Evolutionary conservation across 306 rosid genomes (phyloP).

Genomic region (Macrotyloma uniflorum): DNA sequence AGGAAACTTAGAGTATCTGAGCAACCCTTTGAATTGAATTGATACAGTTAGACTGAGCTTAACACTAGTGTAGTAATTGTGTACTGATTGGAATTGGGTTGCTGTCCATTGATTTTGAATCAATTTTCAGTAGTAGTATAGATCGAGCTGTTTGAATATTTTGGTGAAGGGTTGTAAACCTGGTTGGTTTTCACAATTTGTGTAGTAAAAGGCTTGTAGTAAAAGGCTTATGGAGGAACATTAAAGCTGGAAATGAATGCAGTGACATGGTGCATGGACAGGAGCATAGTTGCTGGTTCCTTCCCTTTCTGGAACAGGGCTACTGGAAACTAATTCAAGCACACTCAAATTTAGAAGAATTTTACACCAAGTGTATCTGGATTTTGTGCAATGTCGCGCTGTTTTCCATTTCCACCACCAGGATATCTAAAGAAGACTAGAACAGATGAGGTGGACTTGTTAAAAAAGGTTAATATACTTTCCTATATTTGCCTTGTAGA

Average conservation of each 20-base stretch:
- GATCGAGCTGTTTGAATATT: neutral
- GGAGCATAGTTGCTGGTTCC: conserved; percentile 77
- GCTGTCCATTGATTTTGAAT: neutral
- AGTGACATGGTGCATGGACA: conserved; percentile 98
- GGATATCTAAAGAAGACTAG: conserved; percentile 79
- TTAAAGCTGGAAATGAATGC: conserved; percentile 77
- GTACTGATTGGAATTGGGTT: conserved; percentile 16
- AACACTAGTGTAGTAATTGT: neutral
- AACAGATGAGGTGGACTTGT: conserved; percentile 62
- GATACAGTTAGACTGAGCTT: neutral
- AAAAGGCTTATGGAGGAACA: conserved; percentile 56
- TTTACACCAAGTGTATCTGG: conserved; percentile 47
- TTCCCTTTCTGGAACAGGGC: conserved; percentile 63
- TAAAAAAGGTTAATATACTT: conserved; percentile 67
- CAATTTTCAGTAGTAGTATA: neutral
- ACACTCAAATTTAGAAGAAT: conserved; percentile 52
- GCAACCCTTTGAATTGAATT: conserved; percentile 49
- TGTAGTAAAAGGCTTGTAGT: conserved; percentile 48
- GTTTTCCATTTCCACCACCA: conserved; percentile 96
- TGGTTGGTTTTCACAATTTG: neutral
- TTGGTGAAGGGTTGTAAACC: neutral
- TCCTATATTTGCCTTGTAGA: conserved; percentile 28
- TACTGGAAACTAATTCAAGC: conserved; percentile 55
- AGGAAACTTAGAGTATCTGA: conserved; percentile 44
- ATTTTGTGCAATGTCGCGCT: conserved; percentile 95